A percentile compares a stretch with the other conserved stretches of the same genome.
Conservation (phyloP, 495 filamentous ascomycete species). For the Penicillium verhagenii region DNA sequence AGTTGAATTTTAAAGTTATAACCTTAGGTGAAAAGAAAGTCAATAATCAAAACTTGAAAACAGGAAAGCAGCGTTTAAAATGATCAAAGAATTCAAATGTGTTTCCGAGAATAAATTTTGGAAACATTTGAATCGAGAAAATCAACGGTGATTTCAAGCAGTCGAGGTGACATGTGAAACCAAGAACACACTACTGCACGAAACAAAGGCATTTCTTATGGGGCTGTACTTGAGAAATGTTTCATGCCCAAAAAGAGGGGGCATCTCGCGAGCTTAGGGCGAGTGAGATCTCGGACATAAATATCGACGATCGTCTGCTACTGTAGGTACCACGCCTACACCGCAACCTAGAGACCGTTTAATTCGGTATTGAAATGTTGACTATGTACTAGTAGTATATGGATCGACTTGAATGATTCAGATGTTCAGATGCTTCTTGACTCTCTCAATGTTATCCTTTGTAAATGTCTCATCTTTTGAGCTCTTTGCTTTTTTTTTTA, state of each 20-base stretch:
- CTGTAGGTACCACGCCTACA: slow-evolving; percentile 1
- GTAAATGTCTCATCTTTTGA: too few relatives aligned
- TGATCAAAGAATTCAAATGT: background rate
- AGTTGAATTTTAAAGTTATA: too few relatives aligned
- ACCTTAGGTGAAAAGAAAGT: too few relatives aligned
- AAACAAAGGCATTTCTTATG: slow-evolving; percentile 8
- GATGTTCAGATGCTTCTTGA: too few relatives aligned
- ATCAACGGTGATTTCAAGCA: background rate
- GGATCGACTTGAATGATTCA: background rate
- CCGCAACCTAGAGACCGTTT: slow-evolving; percentile 1
- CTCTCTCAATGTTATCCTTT: too few relatives aligned
- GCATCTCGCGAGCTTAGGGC: background rate
- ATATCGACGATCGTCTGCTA: background rate
- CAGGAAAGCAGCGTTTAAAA: too few relatives aligned
- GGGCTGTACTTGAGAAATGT: background rate
- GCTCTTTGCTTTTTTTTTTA: too few relatives aligned
- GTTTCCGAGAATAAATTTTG: background rate
- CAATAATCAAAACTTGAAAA: too few relatives aligned
- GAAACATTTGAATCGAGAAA: background rate
- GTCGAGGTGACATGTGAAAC: slow-evolving; percentile 5
- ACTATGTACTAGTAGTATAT: too few relatives aligned
- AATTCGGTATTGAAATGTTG: too few relatives aligned
- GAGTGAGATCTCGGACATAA: background rate
- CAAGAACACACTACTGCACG: background rate
- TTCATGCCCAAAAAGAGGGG: background rate